Percentiles rank a stretch among this genome's conserved stretches.
Conservation (phyloP, 2,329 filamentous ascomycete genomes). For the Elsinoe fawcettii region DNA sequence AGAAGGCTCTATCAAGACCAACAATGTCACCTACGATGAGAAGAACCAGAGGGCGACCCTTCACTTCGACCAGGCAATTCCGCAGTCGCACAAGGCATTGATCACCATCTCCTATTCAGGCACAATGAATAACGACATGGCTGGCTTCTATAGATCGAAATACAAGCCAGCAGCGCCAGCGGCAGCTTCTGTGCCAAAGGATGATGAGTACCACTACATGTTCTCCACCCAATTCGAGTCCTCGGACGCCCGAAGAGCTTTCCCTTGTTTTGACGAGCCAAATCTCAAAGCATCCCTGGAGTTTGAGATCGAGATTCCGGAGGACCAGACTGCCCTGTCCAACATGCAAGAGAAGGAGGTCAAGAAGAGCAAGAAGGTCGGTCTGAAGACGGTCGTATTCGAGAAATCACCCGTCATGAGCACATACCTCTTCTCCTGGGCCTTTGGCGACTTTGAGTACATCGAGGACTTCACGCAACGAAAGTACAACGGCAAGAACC, state of each 20-base stretch:
- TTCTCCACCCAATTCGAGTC: constrained; percentile 97
- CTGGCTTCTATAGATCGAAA: constrained; percentile 87
- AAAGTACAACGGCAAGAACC: constrained; percentile 80
- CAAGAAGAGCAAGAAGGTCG: constrained; percentile 59
- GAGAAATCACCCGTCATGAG: constrained; percentile 85
- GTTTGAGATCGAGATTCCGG: constrained; percentile 83
- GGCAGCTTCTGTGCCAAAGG: constrained; percentile 68
- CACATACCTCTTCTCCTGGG: constrained; percentile 84
- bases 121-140: constrained; percentile 86
- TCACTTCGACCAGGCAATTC: constrained; percentile 64
- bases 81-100: constrained; percentile 56
- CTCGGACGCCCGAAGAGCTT: constrained; percentile 87
- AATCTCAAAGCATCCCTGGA: constrained; percentile 96
- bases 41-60: constrained; percentile 78
- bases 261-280: constrained; percentile 97
- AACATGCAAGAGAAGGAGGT: constrained; percentile 87
- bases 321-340: constrained; percentile 79
- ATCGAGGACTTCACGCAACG: constrained; percentile 85
- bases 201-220: constrained; percentile 56
- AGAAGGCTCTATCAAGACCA: constrained; percentile 51
- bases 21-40: constrained; percentile 69
- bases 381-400: constrained; percentile 62
- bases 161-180: constrained; percentile 75
- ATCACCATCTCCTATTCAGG: constrained; percentile 70
- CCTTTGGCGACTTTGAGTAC: constrained; percentile 93